These are phyloP conservation scores for Pyrrhoderma lamaoense DNA, from an alignment of 1,284 basidiomycete species.

Conservation along the genomic window DNA sequence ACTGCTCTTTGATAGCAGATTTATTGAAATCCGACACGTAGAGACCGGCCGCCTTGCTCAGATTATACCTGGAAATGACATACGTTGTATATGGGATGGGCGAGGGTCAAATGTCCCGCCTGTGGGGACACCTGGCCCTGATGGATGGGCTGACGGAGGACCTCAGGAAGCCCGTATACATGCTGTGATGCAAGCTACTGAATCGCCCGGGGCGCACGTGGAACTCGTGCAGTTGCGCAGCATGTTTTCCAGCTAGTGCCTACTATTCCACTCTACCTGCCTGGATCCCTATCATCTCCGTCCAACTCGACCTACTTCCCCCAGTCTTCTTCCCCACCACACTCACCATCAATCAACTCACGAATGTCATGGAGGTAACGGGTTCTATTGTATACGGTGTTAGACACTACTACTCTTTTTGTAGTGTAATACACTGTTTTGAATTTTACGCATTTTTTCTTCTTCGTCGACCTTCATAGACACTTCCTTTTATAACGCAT, in stretches of 20 bases:
- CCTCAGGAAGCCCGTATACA: constrained; percentile 69
- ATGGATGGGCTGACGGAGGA: constrained; percentile 38
- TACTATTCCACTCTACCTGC: constrained; percentile 62
- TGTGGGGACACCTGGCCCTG: constrained; percentile 33
- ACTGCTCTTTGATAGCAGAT: constrained; percentile 84
- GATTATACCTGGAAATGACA: constrained; percentile 77
- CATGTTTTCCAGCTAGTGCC: constrained; percentile 79
- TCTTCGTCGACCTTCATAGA: not conserved
- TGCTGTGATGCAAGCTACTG: constrained; percentile 61
- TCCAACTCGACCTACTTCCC: constrained; percentile 56
- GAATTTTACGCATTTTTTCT: too few species aligned
- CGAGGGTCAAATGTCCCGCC: constrained; percentile 44
- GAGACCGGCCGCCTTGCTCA: constrained; percentile 82
- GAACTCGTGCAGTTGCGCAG: constrained; percentile 47
- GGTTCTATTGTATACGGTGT: not conserved
- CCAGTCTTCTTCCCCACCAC: constrained; percentile 46
- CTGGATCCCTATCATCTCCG: constrained; percentile 56
- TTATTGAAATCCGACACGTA: constrained; percentile 89
- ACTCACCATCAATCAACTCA: constrained; percentile 42
- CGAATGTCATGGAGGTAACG: constrained; percentile 28
- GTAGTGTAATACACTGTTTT: too few species aligned
- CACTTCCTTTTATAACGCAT: constrained; percentile 1
- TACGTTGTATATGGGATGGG: constrained; percentile 86
- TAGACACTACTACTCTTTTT: too few species aligned
- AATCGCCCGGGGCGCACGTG: constrained; percentile 29